Evolutionary conservation across 2,329 filamentous ascomycete species (phyloP), one percentile per base, ranked within the genome.

Genomic region (Colletotrichum simmondsii): DNA sequence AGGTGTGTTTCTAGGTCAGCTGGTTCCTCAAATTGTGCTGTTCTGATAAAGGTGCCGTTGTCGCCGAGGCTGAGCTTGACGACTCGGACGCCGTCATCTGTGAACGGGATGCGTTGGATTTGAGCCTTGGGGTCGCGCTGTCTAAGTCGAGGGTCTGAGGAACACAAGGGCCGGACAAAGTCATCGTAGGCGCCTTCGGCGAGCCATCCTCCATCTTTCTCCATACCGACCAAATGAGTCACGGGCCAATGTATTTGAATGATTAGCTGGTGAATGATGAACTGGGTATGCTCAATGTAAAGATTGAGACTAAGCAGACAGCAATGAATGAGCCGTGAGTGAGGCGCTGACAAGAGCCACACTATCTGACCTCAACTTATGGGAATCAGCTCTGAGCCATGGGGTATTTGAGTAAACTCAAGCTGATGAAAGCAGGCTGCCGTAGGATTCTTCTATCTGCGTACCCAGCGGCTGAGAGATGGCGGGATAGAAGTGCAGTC

Each of bases 41-140:
- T 60, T 16, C 46, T 61, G n/a, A 19, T 42, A 35, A 70, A 76
- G 61, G n/a, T 24, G 16, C 63, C 71, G 24, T 73, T 60, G 22
- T 73, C 42, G n/a, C 42, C 42, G 28, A 71, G 70, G 37, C 56
- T 59, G 22, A 75, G 69, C 58, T 76, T 74, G 28, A 74, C 75
- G 22, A 75, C 74, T 2, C 74, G 59, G 28, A 66, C 76, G 32
- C 65, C 35, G 49, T 72, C 52, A 12, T 71, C 62, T 42, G 73
- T 68, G 62, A 74, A 77, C 5, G 76, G 63, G 22, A 76, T 71
- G 30, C 68, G 67, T 28, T 77, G 68, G 12, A 37, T 68, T 35
- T 62, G 57, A 1, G 75, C 75, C 46, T 78, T 78, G 22, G 77
- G 77, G 22, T 78, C 77, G 0, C 75, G 71, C 37, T 71, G 72